These are phyloP conservation scores for Raphanus raphanistrum DNA, from an alignment of 345 rosid genomes.

Conservation along the genomic window DNA sequence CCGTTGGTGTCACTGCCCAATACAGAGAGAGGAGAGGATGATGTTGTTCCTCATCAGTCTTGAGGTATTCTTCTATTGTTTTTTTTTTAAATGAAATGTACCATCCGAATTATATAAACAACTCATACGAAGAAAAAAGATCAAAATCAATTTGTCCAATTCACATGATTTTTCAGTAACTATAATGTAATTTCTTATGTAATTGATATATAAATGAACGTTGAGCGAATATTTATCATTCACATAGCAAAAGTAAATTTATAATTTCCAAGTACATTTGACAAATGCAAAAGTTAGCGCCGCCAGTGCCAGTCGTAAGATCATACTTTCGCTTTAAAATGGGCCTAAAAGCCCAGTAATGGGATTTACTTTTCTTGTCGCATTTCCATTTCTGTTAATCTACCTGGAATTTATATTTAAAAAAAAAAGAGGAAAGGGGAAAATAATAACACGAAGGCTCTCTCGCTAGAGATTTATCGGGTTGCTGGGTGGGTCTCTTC, in stretches of 20 bases:
- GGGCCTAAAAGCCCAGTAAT: conserved; percentile 34
- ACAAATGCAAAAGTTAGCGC: too few relatives aligned
- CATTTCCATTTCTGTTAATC: neutral
- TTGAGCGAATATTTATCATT: neutral
- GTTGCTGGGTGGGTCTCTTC: conserved; percentile 45
- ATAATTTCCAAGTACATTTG: neutral
- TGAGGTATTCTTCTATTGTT: conserved; percentile 37
- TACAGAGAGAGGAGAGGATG: conserved; percentile 28
- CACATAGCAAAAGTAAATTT: neutral
- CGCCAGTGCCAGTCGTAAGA: neutral
- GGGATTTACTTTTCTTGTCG: neutral
- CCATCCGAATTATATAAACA: conserved; percentile 18
- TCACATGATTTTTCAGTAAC: neutral
- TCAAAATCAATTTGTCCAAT: neutral
- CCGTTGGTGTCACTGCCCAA: conserved; percentile 42
- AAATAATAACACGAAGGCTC: neutral
- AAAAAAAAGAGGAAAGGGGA: neutral
- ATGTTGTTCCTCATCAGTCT: conserved; percentile 22
- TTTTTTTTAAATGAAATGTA: conserved; percentile 17
- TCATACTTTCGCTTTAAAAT: neutral
- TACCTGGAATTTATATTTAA: conserved; percentile 22
- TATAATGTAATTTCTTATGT: conserved; percentile 1
- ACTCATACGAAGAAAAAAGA: conserved; percentile 17
- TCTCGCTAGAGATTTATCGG: conserved; percentile 29
- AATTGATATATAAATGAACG: neutral